Conservation (phyloP, 1,139 yeast genomes). For the Yamadazyma atlantica region DNA sequence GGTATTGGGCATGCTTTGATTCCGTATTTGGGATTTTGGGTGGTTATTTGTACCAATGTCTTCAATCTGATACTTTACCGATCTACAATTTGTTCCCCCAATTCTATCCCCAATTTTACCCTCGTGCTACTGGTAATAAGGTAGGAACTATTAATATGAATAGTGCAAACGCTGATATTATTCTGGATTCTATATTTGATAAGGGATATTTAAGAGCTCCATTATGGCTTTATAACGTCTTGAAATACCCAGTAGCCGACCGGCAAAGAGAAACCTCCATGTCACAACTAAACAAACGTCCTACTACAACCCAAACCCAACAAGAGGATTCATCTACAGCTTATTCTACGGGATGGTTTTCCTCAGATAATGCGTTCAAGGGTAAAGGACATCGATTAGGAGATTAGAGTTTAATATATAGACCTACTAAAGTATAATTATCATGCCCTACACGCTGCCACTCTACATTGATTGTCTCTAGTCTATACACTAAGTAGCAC, state of each 20-base stretch:
- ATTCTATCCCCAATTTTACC: constrained; percentile 32
- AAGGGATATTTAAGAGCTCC: constrained; percentile 48
- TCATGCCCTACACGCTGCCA: too few relatives aligned
- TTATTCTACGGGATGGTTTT: constrained; percentile 18
- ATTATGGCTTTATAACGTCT: constrained; percentile 29
- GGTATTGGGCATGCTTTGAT: constrained; percentile 37
- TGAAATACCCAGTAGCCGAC: constrained; percentile 31
- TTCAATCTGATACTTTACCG: constrained; percentile 54
- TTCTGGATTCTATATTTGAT: constrained; percentile 40
- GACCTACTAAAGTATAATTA: too few relatives aligned
- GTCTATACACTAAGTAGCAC: too few relatives aligned
- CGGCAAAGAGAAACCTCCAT: constrained; percentile 35
- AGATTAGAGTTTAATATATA: constrained; percentile 10
- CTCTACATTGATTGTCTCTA: too few relatives aligned
- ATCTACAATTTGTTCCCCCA: constrained; percentile 44
- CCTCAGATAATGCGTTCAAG: constrained; percentile 20
- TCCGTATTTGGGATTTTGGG: constrained; percentile 50
- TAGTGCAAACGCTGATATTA: constrained; percentile 17
- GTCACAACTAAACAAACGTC: neutral
- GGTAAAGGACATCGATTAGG: constrained; percentile 42
- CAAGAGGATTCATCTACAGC: neutral
- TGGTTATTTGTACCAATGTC: constrained; percentile 60
- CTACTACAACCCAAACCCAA: neutral
- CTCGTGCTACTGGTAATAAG: constrained; percentile 23
- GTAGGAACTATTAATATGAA: constrained; percentile 28